A percentile compares a stretch with the other conserved stretches of the same genome.
Conservation (phyloP, 495 filamentous ascomycete genomes). For the Diplogelasinospora grovesii region DNA sequence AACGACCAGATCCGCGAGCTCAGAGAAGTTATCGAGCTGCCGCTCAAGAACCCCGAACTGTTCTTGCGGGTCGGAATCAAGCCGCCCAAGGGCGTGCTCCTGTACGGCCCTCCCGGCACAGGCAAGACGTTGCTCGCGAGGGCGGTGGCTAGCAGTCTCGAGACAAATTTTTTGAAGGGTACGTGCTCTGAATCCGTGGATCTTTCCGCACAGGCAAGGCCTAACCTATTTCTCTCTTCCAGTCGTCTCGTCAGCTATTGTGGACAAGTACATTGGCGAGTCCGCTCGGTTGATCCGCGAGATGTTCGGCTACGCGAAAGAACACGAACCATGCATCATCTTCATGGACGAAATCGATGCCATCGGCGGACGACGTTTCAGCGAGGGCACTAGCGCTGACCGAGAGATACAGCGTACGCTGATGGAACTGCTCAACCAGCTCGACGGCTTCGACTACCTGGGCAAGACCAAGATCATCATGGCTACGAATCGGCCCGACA, state of each 20-base stretch:
- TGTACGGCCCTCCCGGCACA: constrained; percentile 97
- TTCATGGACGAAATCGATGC: constrained; percentile 99
- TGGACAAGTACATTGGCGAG: constrained; percentile 99
- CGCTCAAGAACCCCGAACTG: constrained; percentile 96
- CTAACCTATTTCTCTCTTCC: neutral
- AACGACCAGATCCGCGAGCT: constrained; percentile 99
- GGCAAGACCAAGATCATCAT: constrained; percentile 99
- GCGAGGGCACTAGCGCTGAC: constrained; percentile 97
- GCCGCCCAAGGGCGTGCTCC: constrained; percentile 92
- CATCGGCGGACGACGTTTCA: constrained; percentile 94
- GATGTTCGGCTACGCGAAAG: constrained; percentile 99
- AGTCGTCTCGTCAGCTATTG: constrained; percentile 99
- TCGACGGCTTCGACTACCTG: constrained; percentile 98
- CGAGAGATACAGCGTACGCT: constrained; percentile 98
- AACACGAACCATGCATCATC: constrained; percentile 99
- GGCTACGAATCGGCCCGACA: constrained; percentile 98
- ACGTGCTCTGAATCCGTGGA: too few relatives aligned
- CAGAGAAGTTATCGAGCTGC: constrained; percentile 95
- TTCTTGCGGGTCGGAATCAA: constrained; percentile 98
- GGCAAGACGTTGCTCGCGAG: constrained; percentile 94
- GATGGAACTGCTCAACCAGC: constrained; percentile 98
- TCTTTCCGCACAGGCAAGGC: neutral
- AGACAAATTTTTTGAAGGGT: constrained; percentile 99
- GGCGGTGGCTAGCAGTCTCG: constrained; percentile 92
- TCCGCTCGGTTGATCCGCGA: constrained; percentile 95